A percentile compares a stretch with the other conserved stretches of the same genome.
Conservation (phyloP, 2,329 filamentous ascomycete species). For the Penicillium sp. region DNA sequence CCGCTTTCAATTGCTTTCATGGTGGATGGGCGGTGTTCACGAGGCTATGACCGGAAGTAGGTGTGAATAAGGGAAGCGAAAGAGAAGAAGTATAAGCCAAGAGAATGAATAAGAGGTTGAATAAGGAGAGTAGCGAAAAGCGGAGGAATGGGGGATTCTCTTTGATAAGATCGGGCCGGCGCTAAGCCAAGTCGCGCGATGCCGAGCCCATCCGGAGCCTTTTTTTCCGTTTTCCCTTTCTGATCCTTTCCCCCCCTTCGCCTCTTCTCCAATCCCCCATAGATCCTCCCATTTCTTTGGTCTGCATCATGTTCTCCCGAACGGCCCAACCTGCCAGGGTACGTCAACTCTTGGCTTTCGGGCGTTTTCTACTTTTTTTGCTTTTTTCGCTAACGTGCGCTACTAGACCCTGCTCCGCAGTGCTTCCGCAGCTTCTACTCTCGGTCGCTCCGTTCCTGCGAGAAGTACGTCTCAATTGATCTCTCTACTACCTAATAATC, state of each 20-base stretch:
- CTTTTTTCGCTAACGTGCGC: constrained; percentile 41
- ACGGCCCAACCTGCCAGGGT: constrained; percentile 47
- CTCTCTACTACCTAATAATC: background rate
- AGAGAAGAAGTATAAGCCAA: background rate
- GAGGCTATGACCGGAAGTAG: background rate
- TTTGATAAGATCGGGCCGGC: constrained; percentile 28
- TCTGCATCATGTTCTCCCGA: constrained; percentile 44
- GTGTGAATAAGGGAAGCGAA: background rate
- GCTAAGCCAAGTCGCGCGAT: constrained; percentile 20
- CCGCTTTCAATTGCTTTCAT: background rate
- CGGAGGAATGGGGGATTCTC: background rate
- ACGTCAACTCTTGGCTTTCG: constrained; percentile 19
- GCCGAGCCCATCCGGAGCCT: constrained; percentile 38
- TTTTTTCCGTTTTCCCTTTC: constrained; percentile 32
- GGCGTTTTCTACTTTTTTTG: constrained; percentile 38
- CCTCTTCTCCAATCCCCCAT: constrained; percentile 13
- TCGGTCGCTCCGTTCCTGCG: constrained; percentile 53
- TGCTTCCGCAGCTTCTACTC: constrained; percentile 50
- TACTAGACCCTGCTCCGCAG: constrained; percentile 59
- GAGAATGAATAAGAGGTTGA: constrained; percentile 3
- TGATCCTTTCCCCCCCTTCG: constrained; percentile 17
- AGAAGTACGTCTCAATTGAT: constrained; percentile 50
- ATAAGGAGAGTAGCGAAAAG: background rate
- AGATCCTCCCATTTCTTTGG: constrained; percentile 17
- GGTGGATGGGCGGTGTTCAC: background rate